Percentiles rank a stretch among this genome's conserved stretches.
Evolutionary conservation across 1,284 basidiomycete genomes (phyloP).

Genomic region (Pterulicium gracile): DNA sequence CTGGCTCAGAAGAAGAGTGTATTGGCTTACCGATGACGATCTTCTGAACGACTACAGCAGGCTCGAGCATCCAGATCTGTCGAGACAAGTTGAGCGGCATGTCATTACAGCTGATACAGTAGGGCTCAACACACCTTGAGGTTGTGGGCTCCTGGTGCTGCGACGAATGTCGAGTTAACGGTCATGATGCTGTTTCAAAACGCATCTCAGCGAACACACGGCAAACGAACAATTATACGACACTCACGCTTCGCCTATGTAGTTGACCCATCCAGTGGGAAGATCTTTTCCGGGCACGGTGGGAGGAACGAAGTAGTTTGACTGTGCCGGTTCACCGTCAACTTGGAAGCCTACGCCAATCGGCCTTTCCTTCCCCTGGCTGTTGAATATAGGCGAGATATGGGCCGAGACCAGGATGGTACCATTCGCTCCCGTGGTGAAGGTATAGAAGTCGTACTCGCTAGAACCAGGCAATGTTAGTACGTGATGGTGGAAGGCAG

Average conservation of each 20-base stretch:
- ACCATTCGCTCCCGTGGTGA: conserved; percentile 35
- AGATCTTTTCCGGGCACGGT: conserved; percentile 34
- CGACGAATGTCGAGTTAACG: conserved; percentile 27
- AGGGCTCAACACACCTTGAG: conserved; percentile 26
- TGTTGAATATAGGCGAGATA: conserved; percentile 54
- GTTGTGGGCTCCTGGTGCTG: conserved; percentile 43
- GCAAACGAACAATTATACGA: conserved; percentile 16
- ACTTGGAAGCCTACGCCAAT: conserved; percentile 47
- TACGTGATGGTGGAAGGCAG: conserved; percentile 5
- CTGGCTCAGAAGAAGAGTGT: neutral
- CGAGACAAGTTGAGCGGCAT: too few species aligned
- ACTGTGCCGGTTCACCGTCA: conserved; percentile 32
- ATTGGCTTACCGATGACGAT: conserved; percentile 42
- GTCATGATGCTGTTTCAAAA: conserved; percentile 29
- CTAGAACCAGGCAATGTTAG: conserved; percentile 16
- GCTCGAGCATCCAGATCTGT: conserved; percentile 50
- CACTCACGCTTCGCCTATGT: conserved; percentile 33
- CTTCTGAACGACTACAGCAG: conserved; percentile 50
- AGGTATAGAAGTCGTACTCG: conserved; percentile 59
- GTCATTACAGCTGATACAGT: neutral
- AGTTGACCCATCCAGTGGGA: conserved; percentile 37
- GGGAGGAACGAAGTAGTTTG: conserved; percentile 40
- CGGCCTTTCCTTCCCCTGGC: conserved; percentile 39
- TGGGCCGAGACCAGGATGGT: conserved; percentile 36
- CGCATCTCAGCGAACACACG: neutral